A percentile compares a stretch with the other conserved stretches of the same genome.
phyloP scores from a whole-genome alignment of 805 yeast genomes.

The Lachancea dasiensis region DNA sequence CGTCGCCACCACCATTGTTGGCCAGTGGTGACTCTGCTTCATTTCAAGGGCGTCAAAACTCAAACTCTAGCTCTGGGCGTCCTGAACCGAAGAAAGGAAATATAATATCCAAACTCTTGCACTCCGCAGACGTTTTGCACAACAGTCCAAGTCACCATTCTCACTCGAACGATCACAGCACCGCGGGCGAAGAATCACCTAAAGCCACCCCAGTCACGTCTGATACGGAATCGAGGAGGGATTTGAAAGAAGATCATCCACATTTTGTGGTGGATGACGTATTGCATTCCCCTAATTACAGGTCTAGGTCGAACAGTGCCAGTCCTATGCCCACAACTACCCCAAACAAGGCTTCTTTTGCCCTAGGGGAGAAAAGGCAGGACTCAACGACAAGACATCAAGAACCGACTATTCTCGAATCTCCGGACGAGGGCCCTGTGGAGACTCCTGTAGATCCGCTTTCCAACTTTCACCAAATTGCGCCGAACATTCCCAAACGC shows the following conservation, averaged over 20 bases:
- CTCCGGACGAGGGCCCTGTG: slow-evolving; percentile 5
- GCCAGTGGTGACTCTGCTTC: slow-evolving; percentile 18
- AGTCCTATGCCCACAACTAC: slow-evolving; percentile 20
- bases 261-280: slow-evolving; percentile 47
- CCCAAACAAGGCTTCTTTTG: slow-evolving; percentile 6
- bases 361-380: slow-evolving; percentile 6
- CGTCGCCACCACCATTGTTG: slow-evolving; percentile 65
- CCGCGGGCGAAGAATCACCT: slow-evolving; percentile 5
- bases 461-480: slow-evolving; percentile 11
- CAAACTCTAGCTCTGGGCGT: slow-evolving; percentile 1
- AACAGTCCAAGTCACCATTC: slow-evolving; percentile 1
- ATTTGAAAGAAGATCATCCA: slow-evolving; percentile 53
- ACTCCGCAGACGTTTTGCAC: slow-evolving; percentile 10
- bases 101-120: slow-evolving; percentile 9
- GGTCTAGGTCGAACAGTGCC: slow-evolving; percentile 19
- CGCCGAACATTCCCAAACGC: slow-evolving; percentile 31
- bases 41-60: slow-evolving; percentile 1
- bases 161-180: slow-evolving; percentile 1
- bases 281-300: slow-evolving; percentile 17
- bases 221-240: slow-evolving; percentile 2
- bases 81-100: slow-evolving; percentile 26
- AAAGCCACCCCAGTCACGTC: slow-evolving; percentile 2
- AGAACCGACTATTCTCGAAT: slow-evolving; percentile 5
- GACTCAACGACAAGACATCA: slow-evolving; percentile 5
- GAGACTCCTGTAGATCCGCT: slow-evolving; percentile 2